Evolutionary conservation across 805 yeast species (phyloP).

Genomic region (Kregervanrija pseudodelftensis): DNA sequence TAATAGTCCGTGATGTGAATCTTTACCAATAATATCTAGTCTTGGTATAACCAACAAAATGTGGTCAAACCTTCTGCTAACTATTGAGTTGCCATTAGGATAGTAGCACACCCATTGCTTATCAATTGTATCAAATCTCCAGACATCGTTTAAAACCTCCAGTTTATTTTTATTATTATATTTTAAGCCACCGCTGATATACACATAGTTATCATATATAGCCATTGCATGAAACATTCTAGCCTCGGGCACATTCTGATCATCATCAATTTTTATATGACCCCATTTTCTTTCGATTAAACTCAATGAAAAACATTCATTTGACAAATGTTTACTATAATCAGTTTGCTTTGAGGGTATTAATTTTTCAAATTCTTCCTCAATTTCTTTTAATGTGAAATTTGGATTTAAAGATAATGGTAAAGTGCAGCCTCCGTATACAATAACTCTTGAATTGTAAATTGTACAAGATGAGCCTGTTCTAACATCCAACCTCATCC

Average conservation of each 20-base stretch:
- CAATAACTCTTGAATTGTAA: conserved; percentile 52
- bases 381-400: conserved; percentile 34
- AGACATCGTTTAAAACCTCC: conserved; percentile 53
- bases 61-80: conserved; percentile 42
- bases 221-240: conserved; percentile 57
- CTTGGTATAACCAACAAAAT: conserved; percentile 36
- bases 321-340: conserved; percentile 38
- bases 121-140: conserved; percentile 54
- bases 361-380: conserved; percentile 12
- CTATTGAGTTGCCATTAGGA: conserved; percentile 23
- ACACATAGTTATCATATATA: conserved; percentile 42
- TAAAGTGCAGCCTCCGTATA: conserved; percentile 61
- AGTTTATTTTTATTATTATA: conserved; percentile 31
- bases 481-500: conserved; percentile 49
- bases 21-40: conserved; percentile 30
- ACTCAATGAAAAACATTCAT: conserved; percentile 56
- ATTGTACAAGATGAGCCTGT: conserved; percentile 62
- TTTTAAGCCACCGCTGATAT: conserved; percentile 59
- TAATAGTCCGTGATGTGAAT: conserved; percentile 40
- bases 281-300: conserved; percentile 54
- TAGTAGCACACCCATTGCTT: conserved; percentile 48
- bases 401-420: conserved; percentile 40
- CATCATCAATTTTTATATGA: conserved; percentile 28
- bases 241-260: conserved; percentile 29
- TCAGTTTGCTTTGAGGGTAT: background rate